Evolutionary conservation across 2,329 filamentous ascomycete genomes (phyloP), one percentile per base, ranked within the genome.

Genomic region (Xylaria sp.): DNA sequence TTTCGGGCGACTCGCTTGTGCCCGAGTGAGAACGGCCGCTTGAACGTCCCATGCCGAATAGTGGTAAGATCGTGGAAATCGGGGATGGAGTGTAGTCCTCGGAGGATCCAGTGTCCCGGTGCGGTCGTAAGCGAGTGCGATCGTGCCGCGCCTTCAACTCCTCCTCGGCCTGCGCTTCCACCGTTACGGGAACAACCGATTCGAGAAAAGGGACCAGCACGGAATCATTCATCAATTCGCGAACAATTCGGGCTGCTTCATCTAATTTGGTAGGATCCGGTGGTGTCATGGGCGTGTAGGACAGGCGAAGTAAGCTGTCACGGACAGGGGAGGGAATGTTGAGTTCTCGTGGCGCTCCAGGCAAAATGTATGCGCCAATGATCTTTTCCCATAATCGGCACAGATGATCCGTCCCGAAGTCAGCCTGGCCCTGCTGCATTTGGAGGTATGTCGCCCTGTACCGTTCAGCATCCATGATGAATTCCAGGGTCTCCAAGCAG

Each of bases 181-280:
- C 61, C 0, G 68, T 56, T 73, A 74, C 55, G 67, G 76, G 70
- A 4, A 76, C 69, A n/a, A 83, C 75, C 0, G 82, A 83, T 63
- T 96, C 93, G 57, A 97, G 81, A 71, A 97, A 99, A 0, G 93
- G 92, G 0, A 96, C 87, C 55, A 97, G 80, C 0, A 97, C 90
- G 2, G 92, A 97, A 72, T 97, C 94, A 69, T 96, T 95, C 92
- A 99, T 97, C 58, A 99, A 79, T 67, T 97, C 94, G 73, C 93
- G 92, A 47, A 97, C 90, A 62, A 96, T 95, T 63, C 84, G 83
- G 23, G 96, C 89, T 18, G 94, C 92, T 54, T 90, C 83, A 61
- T 95, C 89, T 13, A 99, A 79, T 57, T 86, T 84, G 47, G 87
- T 84, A 1, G 94, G 92, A 60, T 85, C 77, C 4, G 88, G 88